Percentiles rank a stretch among this genome's conserved stretches.
Evolutionary conservation across 2,329 filamentous ascomycete genomes (phyloP).

Genomic region (Lasiodiplodia gonubiensis): DNA sequence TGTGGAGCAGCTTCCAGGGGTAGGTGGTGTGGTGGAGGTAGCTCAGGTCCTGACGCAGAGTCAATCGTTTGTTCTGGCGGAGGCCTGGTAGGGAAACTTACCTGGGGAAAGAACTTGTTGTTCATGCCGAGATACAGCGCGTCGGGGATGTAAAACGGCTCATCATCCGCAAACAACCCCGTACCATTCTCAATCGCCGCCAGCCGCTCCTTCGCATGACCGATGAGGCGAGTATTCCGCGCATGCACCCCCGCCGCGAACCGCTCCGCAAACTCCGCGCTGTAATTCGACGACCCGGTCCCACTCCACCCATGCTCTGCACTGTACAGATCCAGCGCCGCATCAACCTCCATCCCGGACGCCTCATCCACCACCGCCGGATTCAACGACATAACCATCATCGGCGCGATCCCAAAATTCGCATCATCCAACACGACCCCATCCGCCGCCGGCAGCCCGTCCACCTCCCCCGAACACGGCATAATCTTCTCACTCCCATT

Average conservation of each 20-base stretch:
- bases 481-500: conserved; percentile 9
- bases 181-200: conserved; percentile 30
- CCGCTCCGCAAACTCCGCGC: conserved; percentile 25
- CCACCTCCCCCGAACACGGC: background rate
- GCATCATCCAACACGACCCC: conserved; percentile 4
- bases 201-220: conserved; percentile 18
- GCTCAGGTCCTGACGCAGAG: conserved; percentile 31
- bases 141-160: conserved; percentile 32
- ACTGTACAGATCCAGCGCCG: conserved; percentile 2
- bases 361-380: conserved; percentile 6
- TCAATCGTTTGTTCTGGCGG: background rate
- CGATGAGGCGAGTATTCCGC: conserved; percentile 31
- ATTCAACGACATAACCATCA: conserved; percentile 3
- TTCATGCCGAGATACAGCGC: conserved; percentile 31
- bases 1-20: conserved; percentile 34
- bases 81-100: background rate
- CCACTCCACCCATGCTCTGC: background rate
- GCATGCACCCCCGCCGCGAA: conserved; percentile 29
- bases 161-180: conserved; percentile 32
- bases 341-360: background rate
- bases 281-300: conserved; percentile 31
- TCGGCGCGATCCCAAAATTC: background rate
- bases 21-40: conserved; percentile 33
- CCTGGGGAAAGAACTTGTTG: conserved; percentile 32
- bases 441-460: background rate